Evolutionary conservation across 305 asterid genomes (phyloP).

Genomic region (Euphrasia arctica): DNA sequence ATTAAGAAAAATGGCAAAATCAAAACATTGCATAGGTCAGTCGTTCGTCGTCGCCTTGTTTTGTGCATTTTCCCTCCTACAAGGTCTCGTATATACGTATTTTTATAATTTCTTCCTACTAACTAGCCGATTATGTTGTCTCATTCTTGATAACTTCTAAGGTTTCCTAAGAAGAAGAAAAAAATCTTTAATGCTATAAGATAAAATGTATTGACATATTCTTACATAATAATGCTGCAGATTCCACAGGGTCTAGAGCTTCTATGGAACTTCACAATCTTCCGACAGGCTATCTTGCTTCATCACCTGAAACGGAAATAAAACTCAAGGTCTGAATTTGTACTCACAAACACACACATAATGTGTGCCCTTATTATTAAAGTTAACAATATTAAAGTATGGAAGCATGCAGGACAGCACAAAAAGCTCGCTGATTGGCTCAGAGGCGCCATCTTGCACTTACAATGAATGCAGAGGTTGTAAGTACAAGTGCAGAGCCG

Average conservation of each 20-base stretch:
- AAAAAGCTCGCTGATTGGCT: constrained; percentile 68
- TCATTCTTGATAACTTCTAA: neutral
- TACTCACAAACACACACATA: neutral
- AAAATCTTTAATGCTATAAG: too few species aligned
- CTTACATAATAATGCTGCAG: constrained; percentile 20
- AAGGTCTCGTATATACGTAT: constrained; percentile 26
- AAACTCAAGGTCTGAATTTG: constrained; percentile 28
- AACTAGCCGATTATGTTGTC: neutral
- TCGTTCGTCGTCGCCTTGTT: constrained; percentile 34
- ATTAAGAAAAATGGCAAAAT: constrained; percentile 20
- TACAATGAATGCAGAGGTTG: constrained; percentile 97
- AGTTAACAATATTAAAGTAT: neutral
- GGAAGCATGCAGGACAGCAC: constrained; percentile 27
- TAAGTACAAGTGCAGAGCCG: constrained; percentile 75
- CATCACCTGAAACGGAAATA: constrained; percentile 25
- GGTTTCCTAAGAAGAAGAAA: too few species aligned
- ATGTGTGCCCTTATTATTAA: neutral
- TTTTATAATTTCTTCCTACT: neutral
- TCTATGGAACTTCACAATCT: constrained; percentile 25
- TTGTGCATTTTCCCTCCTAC: constrained; percentile 29
- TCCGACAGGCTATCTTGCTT: constrained; percentile 17
- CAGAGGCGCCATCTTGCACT: constrained; percentile 84
- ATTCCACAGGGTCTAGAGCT: constrained; percentile 39
- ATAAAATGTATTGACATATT: too few species aligned
- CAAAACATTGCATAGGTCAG: constrained; percentile 16